phyloP scores from a whole-genome alignment of 352 stramenopile species.

The Globisporangium polare region DNA sequence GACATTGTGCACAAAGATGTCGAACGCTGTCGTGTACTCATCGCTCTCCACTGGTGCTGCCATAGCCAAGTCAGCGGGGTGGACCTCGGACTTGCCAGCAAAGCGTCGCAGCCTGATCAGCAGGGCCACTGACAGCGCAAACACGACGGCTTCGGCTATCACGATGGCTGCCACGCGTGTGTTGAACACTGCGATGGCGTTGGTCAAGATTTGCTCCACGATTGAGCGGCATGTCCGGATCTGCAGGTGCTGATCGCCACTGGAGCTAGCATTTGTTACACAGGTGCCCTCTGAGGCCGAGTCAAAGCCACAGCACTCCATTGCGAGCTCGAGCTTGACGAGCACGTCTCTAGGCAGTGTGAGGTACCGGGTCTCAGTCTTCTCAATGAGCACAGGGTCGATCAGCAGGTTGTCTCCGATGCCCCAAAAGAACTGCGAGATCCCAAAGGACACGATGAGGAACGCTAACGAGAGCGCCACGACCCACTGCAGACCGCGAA shows the following conservation, averaged over 20 bases:
- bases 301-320: slow-evolving; percentile 49
- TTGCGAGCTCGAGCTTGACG: slow-evolving; percentile 33
- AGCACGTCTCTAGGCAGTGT: slow-evolving; percentile 18
- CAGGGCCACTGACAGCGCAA: slow-evolving; percentile 21
- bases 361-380: slow-evolving; percentile 32
- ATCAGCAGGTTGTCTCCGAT: slow-evolving; percentile 29
- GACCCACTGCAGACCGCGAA: slow-evolving; percentile 32
- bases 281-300: slow-evolving; percentile 30
- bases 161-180: slow-evolving; percentile 16
- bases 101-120: slow-evolving; percentile 25
- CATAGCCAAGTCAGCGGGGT: not conserved
- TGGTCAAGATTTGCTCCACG: slow-evolving; percentile 9
- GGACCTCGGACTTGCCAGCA: not conserved
- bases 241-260: not conserved
- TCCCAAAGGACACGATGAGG: slow-evolving; percentile 24
- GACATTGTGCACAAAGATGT: slow-evolving; percentile 8
- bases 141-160: slow-evolving; percentile 16
- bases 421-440: slow-evolving; percentile 26
- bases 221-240: slow-evolving; percentile 27
- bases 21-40: slow-evolving; percentile 10
- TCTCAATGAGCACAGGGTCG: slow-evolving; percentile 28
- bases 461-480: slow-evolving; percentile 25
- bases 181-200: slow-evolving; percentile 15
- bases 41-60: not conserved
- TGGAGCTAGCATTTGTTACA: not conserved